Base-by-base conservation (phyloP, 225 moss, liverwort and hornwort genomes). In the Bryoerythrophyllum caledonicum region DNA sequence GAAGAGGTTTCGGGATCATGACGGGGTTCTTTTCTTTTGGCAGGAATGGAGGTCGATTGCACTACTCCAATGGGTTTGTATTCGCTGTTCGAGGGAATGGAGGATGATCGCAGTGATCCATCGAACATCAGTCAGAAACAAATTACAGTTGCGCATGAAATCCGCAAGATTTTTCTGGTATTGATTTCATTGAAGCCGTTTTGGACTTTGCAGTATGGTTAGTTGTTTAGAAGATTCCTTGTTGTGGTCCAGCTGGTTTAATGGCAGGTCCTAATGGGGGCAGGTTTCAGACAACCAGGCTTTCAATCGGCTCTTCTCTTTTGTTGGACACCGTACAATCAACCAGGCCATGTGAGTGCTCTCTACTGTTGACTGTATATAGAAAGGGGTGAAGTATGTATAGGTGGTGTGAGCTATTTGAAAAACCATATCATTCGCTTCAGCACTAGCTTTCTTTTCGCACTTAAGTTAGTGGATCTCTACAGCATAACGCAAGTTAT, bases 101-200 rank as follows among this genome's bases (percentile, higher is more conserved):
- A 89, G 80, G 90, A 90, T 57, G 82, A 87, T 71, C 83, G 84
- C 68, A 70, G 25, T 60, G 91, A 96, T 79, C 82, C 82, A 44
- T 90, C 91, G 37, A 93, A 93, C 63, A 74, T 76, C 53, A 56
- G 82, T 28, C 60, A 85, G 19, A 70, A 81, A 7, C 81, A 89
- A 74, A 96, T 96, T 25, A 96, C 93, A 48, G 81, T 93, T 66
- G 87, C 93, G 15, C 90, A 96, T 77, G 91, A 90, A 70, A 89
- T 93, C 34, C 90, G 91, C 80, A 96, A 91, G 78, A 76, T 91
- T 48, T 91, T 91, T 82, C 77, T 96, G 90, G 96, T 89, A 94
- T 54, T 3, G 4, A 24, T 71, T 21, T 20, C 1, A 21, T 20
- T 40, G 2, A 53, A 26, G 34, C 54, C 21, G 14, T 77, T 70